Conservation (phyloP, 805 yeast genomes). For the Pichia phayaonensis region DNA sequence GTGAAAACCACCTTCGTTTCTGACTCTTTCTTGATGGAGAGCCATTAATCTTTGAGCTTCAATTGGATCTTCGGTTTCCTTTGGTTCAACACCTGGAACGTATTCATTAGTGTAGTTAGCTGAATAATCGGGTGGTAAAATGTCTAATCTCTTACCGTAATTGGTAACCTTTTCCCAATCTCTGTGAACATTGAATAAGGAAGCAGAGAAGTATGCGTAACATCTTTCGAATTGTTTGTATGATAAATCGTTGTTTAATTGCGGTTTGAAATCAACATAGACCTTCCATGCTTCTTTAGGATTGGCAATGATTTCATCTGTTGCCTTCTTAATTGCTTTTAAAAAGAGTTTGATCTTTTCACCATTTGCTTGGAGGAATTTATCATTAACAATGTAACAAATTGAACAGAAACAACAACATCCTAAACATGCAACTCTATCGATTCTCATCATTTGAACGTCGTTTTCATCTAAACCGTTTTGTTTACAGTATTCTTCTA, state of each 20-base stretch:
- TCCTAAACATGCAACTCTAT: constrained; percentile 47
- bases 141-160: constrained; percentile 47
- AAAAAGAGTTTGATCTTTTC: constrained; percentile 38
- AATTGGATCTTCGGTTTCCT: constrained; percentile 38
- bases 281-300: constrained; percentile 42
- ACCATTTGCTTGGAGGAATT: constrained; percentile 39
- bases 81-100: constrained; percentile 43
- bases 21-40: constrained; percentile 9
- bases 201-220: constrained; percentile 46
- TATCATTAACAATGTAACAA: constrained; percentile 45
- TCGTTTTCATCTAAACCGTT: constrained; percentile 38
- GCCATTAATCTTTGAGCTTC: constrained; percentile 41
- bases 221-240: constrained; percentile 43
- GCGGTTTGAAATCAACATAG: constrained; percentile 41
- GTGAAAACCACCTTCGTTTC: neutral
- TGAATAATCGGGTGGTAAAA: constrained; percentile 40
- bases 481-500: constrained; percentile 40
- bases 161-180: constrained; percentile 52
- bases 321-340: constrained; percentile 43
- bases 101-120: constrained; percentile 46
- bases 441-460: constrained; percentile 51
- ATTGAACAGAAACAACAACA: constrained; percentile 55
- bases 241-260: constrained; percentile 31
- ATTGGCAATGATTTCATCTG: constrained; percentile 37
- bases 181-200: constrained; percentile 45